A percentile compares a stretch with the other conserved stretches of the same genome.
Evolutionary conservation across 345 rosid genomes (phyloP).

Genomic region (Murraya koenigii): DNA sequence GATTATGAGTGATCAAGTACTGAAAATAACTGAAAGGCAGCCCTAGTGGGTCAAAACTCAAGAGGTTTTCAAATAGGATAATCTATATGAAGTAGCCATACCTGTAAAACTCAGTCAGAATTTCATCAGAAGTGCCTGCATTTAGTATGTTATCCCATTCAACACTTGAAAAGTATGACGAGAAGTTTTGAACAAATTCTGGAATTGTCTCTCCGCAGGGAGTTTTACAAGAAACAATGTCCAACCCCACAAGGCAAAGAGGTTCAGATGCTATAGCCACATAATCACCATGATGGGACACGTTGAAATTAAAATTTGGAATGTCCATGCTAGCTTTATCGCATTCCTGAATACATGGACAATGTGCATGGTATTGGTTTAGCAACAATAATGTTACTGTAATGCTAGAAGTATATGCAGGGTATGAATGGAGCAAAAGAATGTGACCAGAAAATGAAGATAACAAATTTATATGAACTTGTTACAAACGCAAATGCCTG

Average conservation of each 20-base stretch:
- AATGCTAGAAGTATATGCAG: background rate
- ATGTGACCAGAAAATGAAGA: background rate
- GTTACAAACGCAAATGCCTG: background rate
- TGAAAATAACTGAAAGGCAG: background rate
- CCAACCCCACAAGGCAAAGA: conserved; percentile 66
- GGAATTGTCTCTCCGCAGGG: conserved; percentile 40
- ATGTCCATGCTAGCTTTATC: conserved; percentile 20
- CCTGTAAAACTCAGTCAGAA: conserved; percentile 61
- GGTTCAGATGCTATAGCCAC: conserved; percentile 78
- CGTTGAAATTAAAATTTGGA: conserved; percentile 70
- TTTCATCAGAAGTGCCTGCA: conserved; percentile 37
- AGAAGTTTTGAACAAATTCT: conserved; percentile 49
- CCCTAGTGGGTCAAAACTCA: background rate
- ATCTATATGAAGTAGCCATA: conserved; percentile 12
- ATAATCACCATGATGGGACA: conserved; percentile 71
- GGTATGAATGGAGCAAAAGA: background rate
- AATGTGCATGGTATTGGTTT: background rate
- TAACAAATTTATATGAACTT: background rate
- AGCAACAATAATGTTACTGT: background rate
- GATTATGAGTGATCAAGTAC: background rate
- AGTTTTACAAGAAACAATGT: conserved; percentile 39
- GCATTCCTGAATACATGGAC: conserved; percentile 38
- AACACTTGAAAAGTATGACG: conserved; percentile 48
- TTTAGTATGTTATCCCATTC: conserved; percentile 52
- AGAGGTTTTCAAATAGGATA: background rate